phyloP scores from a whole-genome alignment of 2,329 filamentous ascomycete species.

The Aspergillus pseudoglaucus region DNA sequence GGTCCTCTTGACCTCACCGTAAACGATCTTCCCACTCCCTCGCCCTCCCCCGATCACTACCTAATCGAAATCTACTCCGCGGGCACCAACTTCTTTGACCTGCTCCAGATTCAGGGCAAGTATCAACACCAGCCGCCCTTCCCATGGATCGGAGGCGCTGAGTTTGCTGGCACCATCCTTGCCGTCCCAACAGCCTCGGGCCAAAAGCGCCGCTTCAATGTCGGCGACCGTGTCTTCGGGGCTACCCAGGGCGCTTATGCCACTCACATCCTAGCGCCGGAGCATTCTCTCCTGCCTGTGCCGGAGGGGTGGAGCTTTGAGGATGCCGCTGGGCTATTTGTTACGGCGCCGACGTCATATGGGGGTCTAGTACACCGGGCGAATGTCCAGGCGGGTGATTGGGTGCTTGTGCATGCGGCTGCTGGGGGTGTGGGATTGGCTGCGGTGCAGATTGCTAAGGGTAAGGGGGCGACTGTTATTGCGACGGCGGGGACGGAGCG shows the following conservation, averaged over 20 bases:
- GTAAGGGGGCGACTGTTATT: conserved; percentile 83
- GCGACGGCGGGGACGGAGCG: conserved; percentile 76
- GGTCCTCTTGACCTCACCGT: conserved; percentile 73
- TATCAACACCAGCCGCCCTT: conserved; percentile 88
- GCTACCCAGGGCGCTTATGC: conserved; percentile 81
- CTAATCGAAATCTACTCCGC: conserved; percentile 79
- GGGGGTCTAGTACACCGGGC: conserved; percentile 74
- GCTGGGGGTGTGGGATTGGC: conserved; percentile 87
- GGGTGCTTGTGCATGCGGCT: conserved; percentile 84
- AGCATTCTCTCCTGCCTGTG: conserved; percentile 64
- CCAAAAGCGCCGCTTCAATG: conserved; percentile 56
- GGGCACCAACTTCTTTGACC: conserved; percentile 95
- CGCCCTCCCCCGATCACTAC: conserved; percentile 67
- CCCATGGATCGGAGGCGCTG: conserved; percentile 79
- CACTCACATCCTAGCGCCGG: conserved; percentile 62
- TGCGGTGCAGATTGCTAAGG: conserved; percentile 90
- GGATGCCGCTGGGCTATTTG: conserved; percentile 81
- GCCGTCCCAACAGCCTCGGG: conserved; percentile 52
- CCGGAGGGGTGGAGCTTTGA: conserved; percentile 75
- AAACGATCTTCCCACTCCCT: conserved; percentile 66
- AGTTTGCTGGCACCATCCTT: conserved; percentile 76
- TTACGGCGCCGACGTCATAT: conserved; percentile 88
- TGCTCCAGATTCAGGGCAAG: conserved; percentile 89
- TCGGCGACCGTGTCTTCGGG: conserved; percentile 80
- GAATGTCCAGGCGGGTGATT: conserved; percentile 70